A percentile compares a stretch with the other conserved stretches of the same genome.
These are phyloP conservation scores for Narthecium ossifragum DNA, from an alignment of 106 monocot genomes.

Conservation along the genomic window DNA sequence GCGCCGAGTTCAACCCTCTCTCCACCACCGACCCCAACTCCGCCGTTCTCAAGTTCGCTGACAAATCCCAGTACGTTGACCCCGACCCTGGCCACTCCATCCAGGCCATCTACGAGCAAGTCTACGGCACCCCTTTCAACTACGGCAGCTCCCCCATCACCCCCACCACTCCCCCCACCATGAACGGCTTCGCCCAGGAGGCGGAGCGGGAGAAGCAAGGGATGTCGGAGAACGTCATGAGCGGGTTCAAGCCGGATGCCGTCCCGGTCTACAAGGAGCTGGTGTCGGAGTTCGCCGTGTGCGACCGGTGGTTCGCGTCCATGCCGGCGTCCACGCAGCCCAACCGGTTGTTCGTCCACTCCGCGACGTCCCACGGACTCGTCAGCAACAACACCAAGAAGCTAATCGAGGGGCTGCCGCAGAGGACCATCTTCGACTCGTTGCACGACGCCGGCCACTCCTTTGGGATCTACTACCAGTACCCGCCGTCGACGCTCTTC, in stretches of 20 bases:
- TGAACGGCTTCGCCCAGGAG: slow-evolving; percentile 89
- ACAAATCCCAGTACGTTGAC: slow-evolving; percentile 69
- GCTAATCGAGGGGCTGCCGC: slow-evolving; percentile 62
- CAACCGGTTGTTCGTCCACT: slow-evolving; percentile 82
- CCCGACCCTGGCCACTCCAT: slow-evolving; percentile 96
- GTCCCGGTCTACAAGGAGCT: slow-evolving; percentile 77
- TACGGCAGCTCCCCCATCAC: slow-evolving; percentile 47
- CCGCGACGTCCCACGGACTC: slow-evolving; percentile 79
- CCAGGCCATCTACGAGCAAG: slow-evolving; percentile 89
- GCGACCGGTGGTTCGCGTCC: slow-evolving; percentile 94
- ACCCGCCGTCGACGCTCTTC: slow-evolving; percentile 73
- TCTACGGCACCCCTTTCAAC: slow-evolving; percentile 55
- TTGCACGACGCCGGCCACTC: slow-evolving; percentile 56
- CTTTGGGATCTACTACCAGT: slow-evolving; percentile 91
- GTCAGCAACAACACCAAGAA: slow-evolving; percentile 64
- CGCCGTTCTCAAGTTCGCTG: slow-evolving; percentile 30
- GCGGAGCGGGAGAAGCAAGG: slow-evolving; percentile 61
- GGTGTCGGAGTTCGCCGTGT: slow-evolving; percentile 74
- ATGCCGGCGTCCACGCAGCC: slow-evolving; percentile 91
- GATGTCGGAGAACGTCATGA: slow-evolving; percentile 65
- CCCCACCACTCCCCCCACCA: slow-evolving; percentile 32
- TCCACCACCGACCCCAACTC: slow-evolving; percentile 58
- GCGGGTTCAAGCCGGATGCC: slow-evolving; percentile 65
- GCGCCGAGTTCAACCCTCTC: slow-evolving; percentile 51
- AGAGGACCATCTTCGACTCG: slow-evolving; percentile 87